Evolutionary conservation across 1,139 yeast species (phyloP).

Genomic region (Candida neerlandica): DNA sequence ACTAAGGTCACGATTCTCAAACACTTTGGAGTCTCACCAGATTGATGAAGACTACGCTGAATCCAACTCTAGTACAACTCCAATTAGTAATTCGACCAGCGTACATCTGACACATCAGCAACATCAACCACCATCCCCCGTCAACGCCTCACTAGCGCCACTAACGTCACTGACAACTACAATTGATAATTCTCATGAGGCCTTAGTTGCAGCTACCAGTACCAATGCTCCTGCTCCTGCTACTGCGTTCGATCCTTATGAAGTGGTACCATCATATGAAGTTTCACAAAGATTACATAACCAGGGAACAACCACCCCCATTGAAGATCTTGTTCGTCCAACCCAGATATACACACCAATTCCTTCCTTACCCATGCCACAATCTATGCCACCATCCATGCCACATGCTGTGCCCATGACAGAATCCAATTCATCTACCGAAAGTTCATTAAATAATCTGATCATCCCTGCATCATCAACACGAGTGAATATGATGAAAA

Average conservation of each 20-base stretch:
- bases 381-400: constrained; percentile 13
- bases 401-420: constrained; percentile 8
- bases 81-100: not conserved
- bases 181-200: not conserved
- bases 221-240: not conserved
- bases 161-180: constrained; percentile 1
- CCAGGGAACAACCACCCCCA: constrained; percentile 7
- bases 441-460: constrained; percentile 11
- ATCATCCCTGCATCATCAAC: constrained; percentile 5
- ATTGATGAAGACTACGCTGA: constrained; percentile 38
- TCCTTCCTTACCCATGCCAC: constrained; percentile 18
- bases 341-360: constrained; percentile 16
- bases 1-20: constrained; percentile 31
- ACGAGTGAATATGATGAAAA: constrained; percentile 11
- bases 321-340: not conserved
- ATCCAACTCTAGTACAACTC: constrained; percentile 13
- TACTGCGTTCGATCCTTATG: constrained; percentile 34
- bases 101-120: not conserved
- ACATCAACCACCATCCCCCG: not conserved
- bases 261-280: constrained; percentile 49
- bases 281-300: constrained; percentile 42
- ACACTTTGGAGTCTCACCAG: constrained; percentile 36
- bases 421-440: constrained; percentile 12
- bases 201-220: no score
- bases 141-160: constrained; percentile 7